Evolutionary conservation across 2,329 filamentous ascomycete species (phyloP).

Genomic region (Stagonosporopsis tanaceti): DNA sequence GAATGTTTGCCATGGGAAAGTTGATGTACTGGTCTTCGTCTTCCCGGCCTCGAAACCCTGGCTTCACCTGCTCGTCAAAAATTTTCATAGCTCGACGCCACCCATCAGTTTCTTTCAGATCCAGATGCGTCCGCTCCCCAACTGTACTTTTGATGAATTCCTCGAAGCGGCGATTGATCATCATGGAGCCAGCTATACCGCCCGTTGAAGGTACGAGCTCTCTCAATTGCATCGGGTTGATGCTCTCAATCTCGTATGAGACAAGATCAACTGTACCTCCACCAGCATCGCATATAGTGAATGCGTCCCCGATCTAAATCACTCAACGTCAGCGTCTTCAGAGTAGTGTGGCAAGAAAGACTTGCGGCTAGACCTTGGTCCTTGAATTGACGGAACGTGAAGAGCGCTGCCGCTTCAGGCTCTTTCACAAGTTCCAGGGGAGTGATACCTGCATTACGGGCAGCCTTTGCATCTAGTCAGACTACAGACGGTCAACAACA

Average conservation of each 20-base stretch:
- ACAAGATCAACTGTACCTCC: neutral
- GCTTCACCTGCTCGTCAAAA: neutral
- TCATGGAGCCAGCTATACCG: neutral
- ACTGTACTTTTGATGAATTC: neutral
- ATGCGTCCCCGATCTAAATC: neutral
- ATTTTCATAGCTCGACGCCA: neutral
- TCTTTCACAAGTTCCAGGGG: neutral
- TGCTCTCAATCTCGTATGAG: neutral
- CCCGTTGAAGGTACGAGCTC: neutral
- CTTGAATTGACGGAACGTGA: neutral
- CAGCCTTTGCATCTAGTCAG: neutral
- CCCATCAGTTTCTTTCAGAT: neutral
- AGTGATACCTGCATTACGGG: neutral
- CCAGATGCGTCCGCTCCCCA: neutral
- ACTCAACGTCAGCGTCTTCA: too few relatives aligned
- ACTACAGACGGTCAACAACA: too few relatives aligned
- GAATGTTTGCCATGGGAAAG: neutral
- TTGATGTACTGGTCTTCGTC: neutral
- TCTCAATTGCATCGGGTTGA: neutral
- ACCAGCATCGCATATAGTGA: neutral
- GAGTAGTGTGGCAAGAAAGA: too few relatives aligned
- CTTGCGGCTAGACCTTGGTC: neutral
- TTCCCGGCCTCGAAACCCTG: neutral
- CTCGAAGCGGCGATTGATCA: neutral
- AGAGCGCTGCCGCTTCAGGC: neutral